These are phyloP conservation scores for Fimicolochytrium jonesii DNA, from an alignment of 192 early-diverging fungal species.

Conservation along the genomic window DNA sequence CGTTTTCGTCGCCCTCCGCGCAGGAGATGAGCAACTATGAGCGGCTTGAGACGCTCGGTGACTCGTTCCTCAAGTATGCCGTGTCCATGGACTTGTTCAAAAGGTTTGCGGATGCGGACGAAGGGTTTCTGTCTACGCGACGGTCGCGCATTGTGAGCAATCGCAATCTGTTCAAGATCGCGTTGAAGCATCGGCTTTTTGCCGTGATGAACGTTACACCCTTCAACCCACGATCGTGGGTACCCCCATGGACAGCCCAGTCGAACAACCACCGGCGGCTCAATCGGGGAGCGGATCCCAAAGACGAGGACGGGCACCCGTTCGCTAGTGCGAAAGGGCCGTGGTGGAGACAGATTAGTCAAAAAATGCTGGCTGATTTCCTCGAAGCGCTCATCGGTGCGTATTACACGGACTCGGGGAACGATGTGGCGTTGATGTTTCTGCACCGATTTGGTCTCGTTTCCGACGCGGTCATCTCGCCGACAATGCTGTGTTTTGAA, in stretches of 20 bases:
- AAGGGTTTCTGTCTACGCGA: slow-evolving; percentile 71
- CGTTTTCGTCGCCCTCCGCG: slow-evolving; percentile 69
- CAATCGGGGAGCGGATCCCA: background rate
- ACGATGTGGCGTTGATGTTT: slow-evolving; percentile 22
- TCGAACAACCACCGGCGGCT: background rate
- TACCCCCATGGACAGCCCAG: slow-evolving; percentile 20
- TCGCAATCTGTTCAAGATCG: slow-evolving; percentile 55
- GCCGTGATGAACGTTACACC: slow-evolving; percentile 58
- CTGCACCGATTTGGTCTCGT: slow-evolving; percentile 29
- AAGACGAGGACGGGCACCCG: slow-evolving; percentile 20
- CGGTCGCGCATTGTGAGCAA: slow-evolving; percentile 78
- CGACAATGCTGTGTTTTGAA: background rate
- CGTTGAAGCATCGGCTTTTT: slow-evolving; percentile 50
- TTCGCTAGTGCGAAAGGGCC: slow-evolving; percentile 11
- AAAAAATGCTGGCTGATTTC: slow-evolving; percentile 83
- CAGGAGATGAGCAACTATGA: slow-evolving; percentile 76
- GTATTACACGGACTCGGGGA: slow-evolving; percentile 57
- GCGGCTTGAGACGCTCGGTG: slow-evolving; percentile 83
- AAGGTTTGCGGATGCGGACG: slow-evolving; percentile 62
- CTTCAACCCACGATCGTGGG: slow-evolving; percentile 46
- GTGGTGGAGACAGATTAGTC: slow-evolving; percentile 44
- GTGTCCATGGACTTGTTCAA: slow-evolving; percentile 66
- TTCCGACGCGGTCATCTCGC: background rate
- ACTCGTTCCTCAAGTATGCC: slow-evolving; percentile 80
- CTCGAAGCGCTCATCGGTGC: slow-evolving; percentile 81